Evolutionary conservation across 2,329 filamentous ascomycete species (phyloP).

Genomic region (Epichloe festucae): DNA sequence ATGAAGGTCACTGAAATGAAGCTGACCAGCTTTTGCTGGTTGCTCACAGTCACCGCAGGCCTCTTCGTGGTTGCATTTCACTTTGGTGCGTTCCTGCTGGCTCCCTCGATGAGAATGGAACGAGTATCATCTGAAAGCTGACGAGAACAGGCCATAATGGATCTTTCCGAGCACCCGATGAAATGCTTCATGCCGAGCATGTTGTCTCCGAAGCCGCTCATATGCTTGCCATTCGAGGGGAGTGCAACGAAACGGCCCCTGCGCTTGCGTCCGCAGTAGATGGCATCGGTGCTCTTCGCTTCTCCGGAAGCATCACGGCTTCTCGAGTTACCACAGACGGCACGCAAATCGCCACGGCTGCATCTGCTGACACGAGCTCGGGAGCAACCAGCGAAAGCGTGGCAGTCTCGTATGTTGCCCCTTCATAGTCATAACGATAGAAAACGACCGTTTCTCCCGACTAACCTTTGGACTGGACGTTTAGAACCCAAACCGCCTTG

Average conservation of each 20-base stretch:
- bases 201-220: constrained; percentile 10
- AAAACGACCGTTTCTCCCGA: not conserved
- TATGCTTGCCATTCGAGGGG: constrained; percentile 11
- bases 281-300: constrained; percentile 5
- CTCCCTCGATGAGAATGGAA: not conserved
- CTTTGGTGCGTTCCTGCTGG: not conserved
- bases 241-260: constrained; percentile 9
- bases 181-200: constrained; percentile 10
- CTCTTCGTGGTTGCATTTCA: not conserved
- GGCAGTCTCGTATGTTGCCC: constrained; percentile 21
- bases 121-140: not conserved
- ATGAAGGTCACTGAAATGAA: not conserved
- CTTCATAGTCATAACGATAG: too few relatives aligned
- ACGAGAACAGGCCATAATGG: constrained; percentile 1
- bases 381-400: constrained; percentile 12
- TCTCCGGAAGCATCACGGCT: constrained; percentile 8
- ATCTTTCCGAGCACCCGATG: constrained; percentile 3
- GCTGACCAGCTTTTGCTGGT: constrained; percentile 4
- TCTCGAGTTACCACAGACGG: constrained; percentile 2
- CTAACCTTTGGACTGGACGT: constrained; percentile 1
- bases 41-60: not conserved
- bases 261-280: constrained; percentile 5
- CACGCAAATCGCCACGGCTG: constrained; percentile 1
- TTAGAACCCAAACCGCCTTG: constrained; percentile 21
- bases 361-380: not conserved